Percentiles rank a stretch among this genome's conserved stretches.
These are phyloP conservation scores for Emmonsiellopsis sp. DNA, from an alignment of 2,329 filamentous ascomycete genomes.

Conservation along the genomic window DNA sequence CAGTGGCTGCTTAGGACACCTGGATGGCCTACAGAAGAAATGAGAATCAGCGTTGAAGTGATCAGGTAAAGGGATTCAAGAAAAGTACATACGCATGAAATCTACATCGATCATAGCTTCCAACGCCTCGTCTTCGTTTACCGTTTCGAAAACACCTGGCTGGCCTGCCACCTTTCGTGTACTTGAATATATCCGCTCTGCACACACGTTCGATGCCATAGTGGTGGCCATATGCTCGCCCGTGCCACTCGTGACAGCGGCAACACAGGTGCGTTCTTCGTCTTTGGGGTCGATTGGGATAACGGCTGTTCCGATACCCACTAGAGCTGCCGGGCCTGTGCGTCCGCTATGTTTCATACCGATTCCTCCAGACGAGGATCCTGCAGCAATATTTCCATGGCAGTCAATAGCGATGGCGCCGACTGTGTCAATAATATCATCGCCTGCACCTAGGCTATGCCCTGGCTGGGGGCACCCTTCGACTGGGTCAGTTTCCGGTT, in stretches of 20 bases:
- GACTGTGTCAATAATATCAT: conserved; percentile 83
- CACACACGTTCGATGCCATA: conserved; percentile 78
- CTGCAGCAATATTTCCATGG: conserved; percentile 80
- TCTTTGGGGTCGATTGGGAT: conserved; percentile 69
- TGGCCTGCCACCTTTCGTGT: conserved; percentile 48
- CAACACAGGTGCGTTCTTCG: conserved; percentile 59
- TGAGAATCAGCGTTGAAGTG: neutral
- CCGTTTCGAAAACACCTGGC: conserved; percentile 52
- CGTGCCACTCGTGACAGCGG: conserved; percentile 84
- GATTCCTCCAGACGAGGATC: conserved; percentile 92
- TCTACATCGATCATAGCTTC: conserved; percentile 73
- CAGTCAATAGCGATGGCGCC: conserved; percentile 89
- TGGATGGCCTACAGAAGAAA: conserved; percentile 51
- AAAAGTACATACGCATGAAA: conserved; percentile 60
- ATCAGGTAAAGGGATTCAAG: neutral
- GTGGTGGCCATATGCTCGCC: conserved; percentile 98
- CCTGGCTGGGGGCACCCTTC: conserved; percentile 2
- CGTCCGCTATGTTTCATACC: conserved; percentile 96
- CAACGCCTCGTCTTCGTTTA: conserved; percentile 70
- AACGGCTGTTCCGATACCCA: conserved; percentile 83
- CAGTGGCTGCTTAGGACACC: conserved; percentile 73
- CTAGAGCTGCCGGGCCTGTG: conserved; percentile 82
- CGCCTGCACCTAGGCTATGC: conserved; percentile 24
- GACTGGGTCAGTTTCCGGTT: conserved; percentile 3
- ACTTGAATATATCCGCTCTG: conserved; percentile 70